Evolutionary conservation across 2,329 filamentous ascomycete genomes (phyloP), one percentile per base, ranked within the genome.

Genomic region (Delphinella strobiligena): DNA sequence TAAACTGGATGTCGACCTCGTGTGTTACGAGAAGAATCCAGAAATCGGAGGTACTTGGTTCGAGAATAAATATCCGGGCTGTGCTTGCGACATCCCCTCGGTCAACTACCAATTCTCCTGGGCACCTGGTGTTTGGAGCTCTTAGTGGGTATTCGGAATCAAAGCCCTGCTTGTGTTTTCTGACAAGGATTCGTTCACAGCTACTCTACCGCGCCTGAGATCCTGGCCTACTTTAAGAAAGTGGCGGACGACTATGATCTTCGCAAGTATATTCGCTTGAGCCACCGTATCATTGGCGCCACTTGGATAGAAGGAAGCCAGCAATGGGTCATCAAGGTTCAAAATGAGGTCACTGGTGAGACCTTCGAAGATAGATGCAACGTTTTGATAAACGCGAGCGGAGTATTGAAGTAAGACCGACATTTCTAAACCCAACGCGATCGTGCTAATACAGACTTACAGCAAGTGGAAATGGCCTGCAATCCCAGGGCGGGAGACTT

Each of bases 31-130:
- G 47, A 58, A 58, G 49, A 59, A 59, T 29, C 34, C 45, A 12
- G 57, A 60, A 36, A 48, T 60, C 16, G 57, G 58, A 3, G 57
- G 56, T 1, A 59, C 56, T 0, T 58, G 54, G 50, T 38, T 54
- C 8, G 55, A 56, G 38, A 59, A 58, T 33, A 39, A 50, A 24
- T 61, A 64, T 38, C 59, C 61, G 3, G 63, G 62, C 9, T 62
- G 64, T 50, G 54, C 60, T 19, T 64, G 64, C 49, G 64, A 70
- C 47, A 50, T 56, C 3, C 53, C 53, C 49, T 48, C 45, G 10
- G 46, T 52, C 17, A 49, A 51, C 12, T 60, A 61, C 40, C 54
- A 56, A 33, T 60, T 54, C 44, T 49, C 55, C 4, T 60, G 54
- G 53, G 43, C 47, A 16, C 47, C 53, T 10, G 51, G 50, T 29